Percentiles rank a stretch among this genome's conserved stretches.
These are phyloP conservation scores for Adansonia gregorii DNA, from an alignment of 441 rosid species.

Conservation along the genomic window DNA sequence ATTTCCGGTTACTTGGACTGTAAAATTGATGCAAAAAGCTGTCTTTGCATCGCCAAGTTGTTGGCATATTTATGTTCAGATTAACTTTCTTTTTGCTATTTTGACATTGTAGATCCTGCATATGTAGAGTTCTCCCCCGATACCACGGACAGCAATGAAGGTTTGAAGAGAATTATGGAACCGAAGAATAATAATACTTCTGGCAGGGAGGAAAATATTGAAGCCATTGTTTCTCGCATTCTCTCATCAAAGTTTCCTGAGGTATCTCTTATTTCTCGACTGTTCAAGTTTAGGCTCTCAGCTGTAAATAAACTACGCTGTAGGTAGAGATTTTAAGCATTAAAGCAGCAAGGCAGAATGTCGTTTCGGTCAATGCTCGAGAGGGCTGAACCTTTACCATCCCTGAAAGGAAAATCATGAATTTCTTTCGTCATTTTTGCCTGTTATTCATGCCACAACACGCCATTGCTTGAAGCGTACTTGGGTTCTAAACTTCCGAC, in stretches of 20 bases:
- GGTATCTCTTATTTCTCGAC: conserved; percentile 39
- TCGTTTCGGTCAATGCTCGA: neutral
- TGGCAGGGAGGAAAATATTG: conserved; percentile 50
- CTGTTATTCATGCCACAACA: neutral
- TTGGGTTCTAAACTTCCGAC: neutral
- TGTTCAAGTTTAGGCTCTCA: neutral
- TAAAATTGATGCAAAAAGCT: neutral
- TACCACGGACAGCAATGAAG: conserved; percentile 38
- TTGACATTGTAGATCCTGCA: conserved; percentile 67
- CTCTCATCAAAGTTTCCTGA: conserved; percentile 53
- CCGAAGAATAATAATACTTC: conserved; percentile 32
- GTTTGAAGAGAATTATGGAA: conserved; percentile 28
- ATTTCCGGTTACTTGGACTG: neutral
- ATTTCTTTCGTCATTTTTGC: neutral
- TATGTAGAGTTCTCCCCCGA: conserved; percentile 44
- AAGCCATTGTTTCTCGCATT: conserved; percentile 45
- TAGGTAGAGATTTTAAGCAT: neutral
- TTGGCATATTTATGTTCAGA: conserved; percentile 4
- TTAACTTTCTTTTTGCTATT: neutral
- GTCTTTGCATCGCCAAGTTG: neutral
- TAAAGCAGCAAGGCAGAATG: neutral
- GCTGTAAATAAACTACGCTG: neutral
- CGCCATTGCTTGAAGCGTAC: neutral
- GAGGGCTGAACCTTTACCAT: neutral
- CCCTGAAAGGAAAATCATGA: neutral